Conservation (phyloP, 2,329 filamentous ascomycete genomes). For the Ustulina deusta region DNA sequence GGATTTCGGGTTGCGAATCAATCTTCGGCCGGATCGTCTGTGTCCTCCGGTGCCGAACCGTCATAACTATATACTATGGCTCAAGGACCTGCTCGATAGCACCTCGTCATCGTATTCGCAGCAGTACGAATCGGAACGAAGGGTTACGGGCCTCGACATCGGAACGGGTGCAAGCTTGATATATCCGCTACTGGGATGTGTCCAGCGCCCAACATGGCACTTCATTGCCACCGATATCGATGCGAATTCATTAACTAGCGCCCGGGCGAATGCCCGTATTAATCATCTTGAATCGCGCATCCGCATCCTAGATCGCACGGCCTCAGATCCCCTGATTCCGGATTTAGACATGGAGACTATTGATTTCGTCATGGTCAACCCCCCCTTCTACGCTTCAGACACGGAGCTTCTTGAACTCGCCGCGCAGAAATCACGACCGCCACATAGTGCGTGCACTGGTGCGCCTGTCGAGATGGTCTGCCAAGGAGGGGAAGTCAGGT, state of each 20-base stretch:
- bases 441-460: slow-evolving; percentile 81
- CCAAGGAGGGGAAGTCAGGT: slow-evolving; percentile 79
- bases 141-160: slow-evolving; percentile 80
- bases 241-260: slow-evolving; percentile 72
- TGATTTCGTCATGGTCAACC: slow-evolving; percentile 93
- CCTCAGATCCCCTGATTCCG: slow-evolving; percentile 71
- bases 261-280: slow-evolving; percentile 72
- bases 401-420: slow-evolving; percentile 76
- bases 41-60: slow-evolving; percentile 85
- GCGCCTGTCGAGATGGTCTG: slow-evolving; percentile 88
- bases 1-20: slow-evolving; percentile 79
- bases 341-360: slow-evolving; percentile 64
- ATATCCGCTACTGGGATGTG: slow-evolving; percentile 85
- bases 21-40: slow-evolving; percentile 80
- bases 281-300: slow-evolving; percentile 77
- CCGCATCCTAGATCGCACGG: slow-evolving; percentile 67
- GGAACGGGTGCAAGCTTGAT: slow-evolving; percentile 93
- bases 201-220: slow-evolving; percentile 74
- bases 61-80: slow-evolving; percentile 91
- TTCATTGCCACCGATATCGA: slow-evolving; percentile 87
- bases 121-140: slow-evolving; percentile 57
- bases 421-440: slow-evolving; percentile 72
- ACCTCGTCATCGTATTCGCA: slow-evolving; percentile 67
- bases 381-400: slow-evolving; percentile 88
- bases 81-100: slow-evolving; percentile 83